Evolutionary conservation across 2,329 filamentous ascomycete species (phyloP).

Genomic region (Didymella exigua): DNA sequence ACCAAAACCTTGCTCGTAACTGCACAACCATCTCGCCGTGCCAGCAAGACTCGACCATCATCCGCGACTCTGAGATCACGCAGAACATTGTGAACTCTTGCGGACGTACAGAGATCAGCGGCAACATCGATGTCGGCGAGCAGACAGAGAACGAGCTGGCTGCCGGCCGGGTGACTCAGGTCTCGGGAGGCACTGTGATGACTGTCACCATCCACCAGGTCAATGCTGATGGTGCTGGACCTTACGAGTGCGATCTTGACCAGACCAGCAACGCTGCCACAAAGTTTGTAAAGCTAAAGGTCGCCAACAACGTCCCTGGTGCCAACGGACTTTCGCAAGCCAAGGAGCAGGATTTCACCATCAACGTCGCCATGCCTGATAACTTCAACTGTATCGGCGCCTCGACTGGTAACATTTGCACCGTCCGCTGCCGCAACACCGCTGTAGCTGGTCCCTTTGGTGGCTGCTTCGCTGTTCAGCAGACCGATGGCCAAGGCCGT

Average conservation of each 20-base stretch:
- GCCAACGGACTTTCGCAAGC: constrained; percentile 63
- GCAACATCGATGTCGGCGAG: constrained; percentile 49
- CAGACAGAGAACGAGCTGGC: constrained; percentile 47
- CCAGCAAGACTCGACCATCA: constrained; percentile 47
- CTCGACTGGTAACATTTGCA: constrained; percentile 65
- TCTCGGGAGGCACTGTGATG: constrained; percentile 33
- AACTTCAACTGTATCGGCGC: constrained; percentile 60
- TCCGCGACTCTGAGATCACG: constrained; percentile 44
- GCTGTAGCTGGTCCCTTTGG: constrained; percentile 68
- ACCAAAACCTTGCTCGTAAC: constrained; percentile 43
- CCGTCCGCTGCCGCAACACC: constrained; percentile 67
- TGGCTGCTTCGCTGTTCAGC: constrained; percentile 64
- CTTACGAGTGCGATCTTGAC: constrained; percentile 69
- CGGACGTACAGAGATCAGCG: constrained; percentile 44
- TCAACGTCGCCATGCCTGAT: constrained; percentile 62
- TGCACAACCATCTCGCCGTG: constrained; percentile 47
- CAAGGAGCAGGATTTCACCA: constrained; percentile 62
- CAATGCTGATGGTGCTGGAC: constrained; percentile 69
- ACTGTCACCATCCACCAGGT: constrained; percentile 59
- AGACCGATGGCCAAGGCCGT: constrained; percentile 53
- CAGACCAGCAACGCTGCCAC: constrained; percentile 56
- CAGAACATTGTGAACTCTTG: constrained; percentile 49
- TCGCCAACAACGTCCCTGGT: constrained; percentile 66
- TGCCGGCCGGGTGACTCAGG: constrained; percentile 37
- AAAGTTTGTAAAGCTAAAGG: constrained; percentile 56